Percentiles rank a stretch among this genome's conserved stretches.
phyloP scores from a whole-genome alignment of 2,329 filamentous ascomycete species.

The Metarhizium sp. region DNA sequence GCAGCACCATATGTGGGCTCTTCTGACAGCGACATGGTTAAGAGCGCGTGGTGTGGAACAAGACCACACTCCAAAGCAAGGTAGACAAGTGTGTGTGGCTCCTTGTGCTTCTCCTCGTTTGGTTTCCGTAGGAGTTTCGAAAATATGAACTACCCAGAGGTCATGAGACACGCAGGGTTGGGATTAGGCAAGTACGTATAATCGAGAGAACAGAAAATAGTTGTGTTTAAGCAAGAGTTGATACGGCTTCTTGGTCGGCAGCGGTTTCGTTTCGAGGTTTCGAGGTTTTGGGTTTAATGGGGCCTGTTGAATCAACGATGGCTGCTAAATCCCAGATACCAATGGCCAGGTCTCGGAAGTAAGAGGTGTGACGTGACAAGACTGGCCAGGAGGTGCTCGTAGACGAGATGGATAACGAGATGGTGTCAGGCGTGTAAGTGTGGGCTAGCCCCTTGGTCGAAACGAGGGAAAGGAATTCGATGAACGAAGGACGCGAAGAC shows the following conservation, averaged over 20 bases:
- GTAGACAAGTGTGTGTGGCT: background rate
- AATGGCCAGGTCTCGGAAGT: background rate
- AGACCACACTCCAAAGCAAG: background rate
- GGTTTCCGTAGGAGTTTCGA: constrained; percentile 2
- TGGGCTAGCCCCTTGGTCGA: background rate
- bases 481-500: constrained; percentile 4
- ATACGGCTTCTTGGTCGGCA: background rate
- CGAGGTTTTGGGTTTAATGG: background rate
- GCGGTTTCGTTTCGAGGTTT: background rate
- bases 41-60: constrained; percentile 1
- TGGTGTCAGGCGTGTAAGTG: background rate
- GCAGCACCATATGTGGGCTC: constrained; percentile 6
- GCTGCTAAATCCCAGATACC: background rate
- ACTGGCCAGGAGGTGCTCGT: background rate
- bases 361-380: background rate
- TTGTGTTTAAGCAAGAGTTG: background rate
- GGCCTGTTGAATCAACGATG: background rate
- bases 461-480: constrained; percentile 11
- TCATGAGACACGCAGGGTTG: constrained; percentile 6
- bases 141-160: background rate
- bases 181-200: background rate
- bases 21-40: constrained; percentile 10
- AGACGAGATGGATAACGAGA: background rate
- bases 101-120: background rate
- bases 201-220: background rate